Evolutionary conservation across 1,139 yeast species (phyloP).

Genomic region (Pichia sp.): DNA sequence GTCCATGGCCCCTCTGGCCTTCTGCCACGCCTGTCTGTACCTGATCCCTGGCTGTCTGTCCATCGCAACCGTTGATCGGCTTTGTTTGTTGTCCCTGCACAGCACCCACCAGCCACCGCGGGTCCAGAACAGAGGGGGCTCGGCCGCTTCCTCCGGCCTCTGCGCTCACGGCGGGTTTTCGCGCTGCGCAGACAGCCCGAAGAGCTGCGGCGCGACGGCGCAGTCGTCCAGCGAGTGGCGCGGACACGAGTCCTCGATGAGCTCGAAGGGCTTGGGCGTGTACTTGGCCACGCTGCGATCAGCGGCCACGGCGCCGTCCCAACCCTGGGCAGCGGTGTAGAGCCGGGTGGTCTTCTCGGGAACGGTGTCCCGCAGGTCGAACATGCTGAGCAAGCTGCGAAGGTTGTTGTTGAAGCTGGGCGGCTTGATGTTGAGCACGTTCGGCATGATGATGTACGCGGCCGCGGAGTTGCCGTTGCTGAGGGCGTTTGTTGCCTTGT

Average conservation of each 20-base stretch:
- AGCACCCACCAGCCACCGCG: neutral
- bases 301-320: slow-evolving; percentile 12
- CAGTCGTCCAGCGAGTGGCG: slow-evolving; percentile 55
- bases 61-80: neutral
- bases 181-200: slow-evolving; percentile 67
- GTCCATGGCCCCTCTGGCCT: too few relatives aligned
- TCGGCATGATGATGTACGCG: slow-evolving; percentile 14
- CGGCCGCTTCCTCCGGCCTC: neutral
- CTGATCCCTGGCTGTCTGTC: too few relatives aligned
- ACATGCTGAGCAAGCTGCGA: slow-evolving; percentile 22
- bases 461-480: neutral
- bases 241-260: slow-evolving; percentile 64
- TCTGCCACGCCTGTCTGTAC: too few relatives aligned
- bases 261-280: slow-evolving; percentile 49
- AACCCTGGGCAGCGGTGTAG: slow-evolving; percentile 20
- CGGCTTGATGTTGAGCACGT: slow-evolving; percentile 28
- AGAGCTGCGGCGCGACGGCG: slow-evolving; percentile 65
- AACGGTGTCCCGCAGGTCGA: slow-evolving; percentile 25
- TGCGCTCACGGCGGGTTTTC: slow-evolving; percentile 65
- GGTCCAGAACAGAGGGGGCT: neutral
- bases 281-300: slow-evolving; percentile 35
- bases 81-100: neutral
- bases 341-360: slow-evolving; percentile 19
- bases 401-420: slow-evolving; percentile 32
- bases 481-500: neutral